A percentile compares a stretch with the other conserved stretches of the same genome.
phyloP scores from a whole-genome alignment of 306 rosid species.

The Gastrolobium bilobum region DNA sequence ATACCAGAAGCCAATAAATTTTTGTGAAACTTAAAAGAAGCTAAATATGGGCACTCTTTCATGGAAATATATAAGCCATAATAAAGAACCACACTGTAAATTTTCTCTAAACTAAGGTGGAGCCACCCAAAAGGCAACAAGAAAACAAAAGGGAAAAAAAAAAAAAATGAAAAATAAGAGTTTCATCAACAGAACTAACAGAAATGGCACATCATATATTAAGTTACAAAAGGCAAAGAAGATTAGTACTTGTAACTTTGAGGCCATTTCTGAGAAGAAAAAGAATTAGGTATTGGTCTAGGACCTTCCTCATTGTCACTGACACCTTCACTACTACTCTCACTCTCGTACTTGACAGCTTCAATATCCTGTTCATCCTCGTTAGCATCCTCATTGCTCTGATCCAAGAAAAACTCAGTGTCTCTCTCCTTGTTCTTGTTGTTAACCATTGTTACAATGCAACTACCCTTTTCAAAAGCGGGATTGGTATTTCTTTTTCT shows the following conservation, averaged over 20 bases:
- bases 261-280: conserved; percentile 81
- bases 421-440: conserved; percentile 43
- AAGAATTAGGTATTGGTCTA: conserved; percentile 37
- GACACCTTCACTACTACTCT: conserved; percentile 32
- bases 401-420: conserved; percentile 49
- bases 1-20: no score
- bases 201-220: background rate
- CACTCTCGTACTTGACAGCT: conserved; percentile 43
- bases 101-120: background rate
- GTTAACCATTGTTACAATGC: conserved; percentile 55
- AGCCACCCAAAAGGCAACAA: background rate
- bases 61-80: background rate
- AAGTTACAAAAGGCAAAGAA: background rate
- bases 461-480: background rate
- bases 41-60: background rate
- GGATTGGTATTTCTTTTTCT: background rate
- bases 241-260: conserved; percentile 73
- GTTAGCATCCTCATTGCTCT: conserved; percentile 43
- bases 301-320: conserved; percentile 44
- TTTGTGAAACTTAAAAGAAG: no score
- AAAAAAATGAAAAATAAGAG: background rate
- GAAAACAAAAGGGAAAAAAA: no score
- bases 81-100: background rate
- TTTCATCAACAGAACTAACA: background rate
- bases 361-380: conserved; percentile 58